phyloP scores from a whole-genome alignment of 1,284 basidiomycete genomes.

The Ceratobasidium sp. region DNA sequence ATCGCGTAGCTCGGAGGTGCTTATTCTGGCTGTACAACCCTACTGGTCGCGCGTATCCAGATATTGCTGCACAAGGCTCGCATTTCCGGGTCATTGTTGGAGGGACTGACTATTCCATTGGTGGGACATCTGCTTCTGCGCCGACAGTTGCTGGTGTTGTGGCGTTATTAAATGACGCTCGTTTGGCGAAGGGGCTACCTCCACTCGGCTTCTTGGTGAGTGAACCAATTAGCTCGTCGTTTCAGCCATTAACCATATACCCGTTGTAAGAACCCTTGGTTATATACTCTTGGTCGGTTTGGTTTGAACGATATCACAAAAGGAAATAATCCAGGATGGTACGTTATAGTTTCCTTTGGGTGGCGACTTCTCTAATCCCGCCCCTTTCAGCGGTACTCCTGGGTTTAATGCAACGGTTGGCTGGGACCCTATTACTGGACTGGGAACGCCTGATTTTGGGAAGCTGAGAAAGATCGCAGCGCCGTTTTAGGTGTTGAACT shows the following conservation, averaged over 20 bases:
- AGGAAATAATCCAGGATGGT: conserved; percentile 43
- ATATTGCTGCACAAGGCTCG: conserved; percentile 41
- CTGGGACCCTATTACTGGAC: conserved; percentile 43
- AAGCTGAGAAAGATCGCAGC: conserved; percentile 25
- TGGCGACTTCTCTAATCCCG: background rate
- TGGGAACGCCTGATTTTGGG: conserved; percentile 39
- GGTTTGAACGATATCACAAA: conserved; percentile 45
- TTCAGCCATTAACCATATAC: background rate
- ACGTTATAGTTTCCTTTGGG: background rate
- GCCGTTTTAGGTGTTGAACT: too few relatives aligned
- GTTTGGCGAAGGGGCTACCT: conserved; percentile 43
- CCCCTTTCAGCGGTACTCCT: conserved; percentile 23
- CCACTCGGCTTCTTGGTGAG: conserved; percentile 44
- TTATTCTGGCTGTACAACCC: conserved; percentile 33
- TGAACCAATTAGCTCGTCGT: background rate
- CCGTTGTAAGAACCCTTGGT: conserved; percentile 24
- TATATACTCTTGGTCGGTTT: conserved; percentile 26
- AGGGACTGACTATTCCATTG: conserved; percentile 43
- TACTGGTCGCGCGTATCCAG: conserved; percentile 36
- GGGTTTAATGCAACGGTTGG: conserved; percentile 42
- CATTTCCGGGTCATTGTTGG: conserved; percentile 44
- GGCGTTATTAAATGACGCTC: conserved; percentile 49
- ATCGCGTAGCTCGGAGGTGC: background rate
- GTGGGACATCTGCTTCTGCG: conserved; percentile 43
- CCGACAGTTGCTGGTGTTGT: conserved; percentile 43